These are phyloP conservation scores for Amyloporia xantha DNA, from an alignment of 768 basidiomycete genomes.

Conservation along the genomic window DNA sequence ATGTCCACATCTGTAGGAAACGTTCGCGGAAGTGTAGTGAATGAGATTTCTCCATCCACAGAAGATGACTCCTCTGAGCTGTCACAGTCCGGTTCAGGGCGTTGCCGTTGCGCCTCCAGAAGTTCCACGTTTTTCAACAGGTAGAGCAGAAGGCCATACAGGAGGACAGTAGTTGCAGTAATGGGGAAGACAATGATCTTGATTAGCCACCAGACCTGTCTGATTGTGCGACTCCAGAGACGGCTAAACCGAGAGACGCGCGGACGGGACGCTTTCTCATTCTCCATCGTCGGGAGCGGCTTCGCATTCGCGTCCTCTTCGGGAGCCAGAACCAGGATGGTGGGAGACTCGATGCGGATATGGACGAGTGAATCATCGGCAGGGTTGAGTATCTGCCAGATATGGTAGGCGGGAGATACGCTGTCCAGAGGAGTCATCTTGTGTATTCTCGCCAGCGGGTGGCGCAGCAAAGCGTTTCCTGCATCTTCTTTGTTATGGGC, in stretches of 20 bases:
- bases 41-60: conserved; percentile 42
- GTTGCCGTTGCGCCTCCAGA: conserved; percentile 76
- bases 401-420: conserved; percentile 49
- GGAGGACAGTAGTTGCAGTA: conserved; percentile 58
- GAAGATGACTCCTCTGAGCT: conserved; percentile 23
- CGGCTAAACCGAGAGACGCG: conserved; percentile 24
- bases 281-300: conserved; percentile 4
- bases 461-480: conserved; percentile 19
- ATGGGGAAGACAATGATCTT: conserved; percentile 87
- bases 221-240: conserved; percentile 42
- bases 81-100: conserved; percentile 37
- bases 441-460: conserved; percentile 18
- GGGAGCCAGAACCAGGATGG: conserved; percentile 59
- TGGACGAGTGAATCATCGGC: conserved; percentile 58
- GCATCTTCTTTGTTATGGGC: conserved; percentile 13
- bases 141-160: conserved; percentile 78
- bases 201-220: conserved; percentile 62
- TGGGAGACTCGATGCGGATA: conserved; percentile 74
- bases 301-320: conserved; percentile 20
- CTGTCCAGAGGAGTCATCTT: conserved; percentile 13
- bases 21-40: conserved; percentile 72
- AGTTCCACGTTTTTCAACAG: conserved; percentile 89
- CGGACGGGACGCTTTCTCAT: conserved; percentile 13
- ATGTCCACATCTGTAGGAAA: conserved; percentile 81
- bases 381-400: conserved; percentile 80